Evolutionary conservation across 1,284 basidiomycete species (phyloP), one percentile per base, ranked within the genome.

Genomic region (Fistulina hepatica): DNA sequence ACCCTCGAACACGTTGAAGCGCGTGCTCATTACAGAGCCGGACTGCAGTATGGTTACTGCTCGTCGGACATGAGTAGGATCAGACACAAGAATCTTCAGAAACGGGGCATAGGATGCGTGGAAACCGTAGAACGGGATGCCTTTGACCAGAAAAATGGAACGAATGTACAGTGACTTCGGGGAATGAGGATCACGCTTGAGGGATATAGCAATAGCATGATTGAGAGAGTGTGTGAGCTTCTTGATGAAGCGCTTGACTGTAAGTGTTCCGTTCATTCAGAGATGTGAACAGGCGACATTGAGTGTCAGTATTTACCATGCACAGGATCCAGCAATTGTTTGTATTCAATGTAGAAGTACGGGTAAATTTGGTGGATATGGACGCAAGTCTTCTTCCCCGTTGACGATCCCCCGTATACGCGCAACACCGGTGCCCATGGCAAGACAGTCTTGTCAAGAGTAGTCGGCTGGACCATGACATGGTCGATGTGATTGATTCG

Each of bases 101-200:
- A 88, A 98, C 20, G 91, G 91, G 8, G 73, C 69, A 53, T 90
- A 85, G 19, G 80, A 76, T 13, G 84, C 68, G 55, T 93, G 85
- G 58, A 93, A 97, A 6, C 94, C 94, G 58, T 97, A 98, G 58
- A 97, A 97, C 48, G 86, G 83, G 16, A 88, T 65, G n/a, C 91
- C 94, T 61, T 97, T 97, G 50, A 93, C 88, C 24, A 94, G 70
- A 36, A 91, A 61, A 33, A 97, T 76, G 6, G 76, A 65, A 42
- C 79, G 73, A 56, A 84, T 64, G 53, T 69, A 83, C 40, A 67
- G 70, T 10, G 75, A 71, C 36, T 66, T 72, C 7, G 58, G 53
- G 1, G 70, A 70, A 8, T 62, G 48, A 5, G 76, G 77, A 39
- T 80, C 70, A 13, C 75, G 72, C 49, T 76, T 80, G 44, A 83